These are phyloP conservation scores for Colletotrichum tofieldiae DNA, from an alignment of 2,329 filamentous ascomycete genomes.

Conservation along the genomic window DNA sequence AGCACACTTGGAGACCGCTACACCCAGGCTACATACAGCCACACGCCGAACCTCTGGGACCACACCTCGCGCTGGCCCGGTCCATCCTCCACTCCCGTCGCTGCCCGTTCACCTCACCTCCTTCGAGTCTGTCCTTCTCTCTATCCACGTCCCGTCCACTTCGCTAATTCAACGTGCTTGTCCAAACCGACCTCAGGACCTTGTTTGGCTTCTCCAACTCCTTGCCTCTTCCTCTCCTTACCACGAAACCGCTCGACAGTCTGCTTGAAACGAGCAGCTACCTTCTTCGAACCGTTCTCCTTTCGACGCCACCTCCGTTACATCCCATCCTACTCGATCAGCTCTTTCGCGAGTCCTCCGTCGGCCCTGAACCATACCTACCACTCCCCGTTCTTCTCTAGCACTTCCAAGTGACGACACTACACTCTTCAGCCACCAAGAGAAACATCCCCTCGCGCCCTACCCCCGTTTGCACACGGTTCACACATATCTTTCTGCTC, in stretches of 20 bases:
- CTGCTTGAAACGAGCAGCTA: neutral
- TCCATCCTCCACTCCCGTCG: constrained; percentile 25
- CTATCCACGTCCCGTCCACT: constrained; percentile 8
- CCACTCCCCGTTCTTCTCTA: constrained; percentile 4
- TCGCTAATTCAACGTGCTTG: constrained; percentile 27
- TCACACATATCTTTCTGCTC: neutral
- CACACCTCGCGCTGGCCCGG: constrained; percentile 10
- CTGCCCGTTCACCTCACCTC: constrained; percentile 38
- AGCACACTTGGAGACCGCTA: constrained; percentile 8
- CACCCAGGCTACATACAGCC: constrained; percentile 13
- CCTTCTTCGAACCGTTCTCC: neutral
- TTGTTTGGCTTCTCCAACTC: constrained; percentile 14
- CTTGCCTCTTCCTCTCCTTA: constrained; percentile 7
- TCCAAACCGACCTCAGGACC: constrained; percentile 11
- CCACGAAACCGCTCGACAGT: constrained; percentile 1
- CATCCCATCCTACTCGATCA: constrained; percentile 12
- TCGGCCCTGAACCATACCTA: neutral
- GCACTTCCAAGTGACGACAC: constrained; percentile 20
- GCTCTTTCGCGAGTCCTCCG: neutral
- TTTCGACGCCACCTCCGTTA: constrained; percentile 3
- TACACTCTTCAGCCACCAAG: constrained; percentile 4
- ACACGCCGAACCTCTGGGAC: constrained; percentile 5
- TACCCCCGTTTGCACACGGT: neutral
- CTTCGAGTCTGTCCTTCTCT: constrained; percentile 17
- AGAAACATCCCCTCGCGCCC: neutral